Evolutionary conservation across 345 rosid genomes (phyloP).

Genomic region (Streptanthus diversifolius): DNA sequence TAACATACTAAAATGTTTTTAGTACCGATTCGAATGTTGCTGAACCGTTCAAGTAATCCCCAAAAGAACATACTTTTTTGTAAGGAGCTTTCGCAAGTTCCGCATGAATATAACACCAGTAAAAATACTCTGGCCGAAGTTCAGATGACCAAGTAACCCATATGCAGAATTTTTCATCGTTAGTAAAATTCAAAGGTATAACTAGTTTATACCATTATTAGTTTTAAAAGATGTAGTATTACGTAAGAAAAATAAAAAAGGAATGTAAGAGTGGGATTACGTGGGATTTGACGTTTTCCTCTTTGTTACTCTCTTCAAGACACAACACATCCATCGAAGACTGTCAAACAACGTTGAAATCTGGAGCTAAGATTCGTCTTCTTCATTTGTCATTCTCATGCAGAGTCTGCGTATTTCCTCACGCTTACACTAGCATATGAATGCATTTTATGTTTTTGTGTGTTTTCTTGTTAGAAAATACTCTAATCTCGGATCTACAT

Average conservation of each 20-base stretch:
- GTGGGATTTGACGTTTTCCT: conserved; percentile 57
- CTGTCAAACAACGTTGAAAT: conserved; percentile 57
- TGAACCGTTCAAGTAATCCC: background rate
- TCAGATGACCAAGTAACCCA: background rate
- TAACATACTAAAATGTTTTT: background rate
- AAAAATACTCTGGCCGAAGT: background rate
- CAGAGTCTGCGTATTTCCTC: conserved; percentile 34
- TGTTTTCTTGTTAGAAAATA: background rate
- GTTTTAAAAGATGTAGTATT: background rate
- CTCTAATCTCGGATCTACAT: background rate
- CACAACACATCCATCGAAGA: conserved; percentile 54
- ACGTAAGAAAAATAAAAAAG: background rate
- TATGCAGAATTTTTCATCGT: background rate
- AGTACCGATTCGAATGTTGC: background rate
- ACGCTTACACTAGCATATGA: conserved; percentile 19
- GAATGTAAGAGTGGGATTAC: conserved; percentile 36
- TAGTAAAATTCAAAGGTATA: background rate
- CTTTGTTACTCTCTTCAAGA: conserved; percentile 20
- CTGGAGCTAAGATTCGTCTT: conserved; percentile 72
- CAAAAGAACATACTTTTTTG: background rate
- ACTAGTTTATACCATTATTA: background rate
- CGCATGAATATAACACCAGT: background rate
- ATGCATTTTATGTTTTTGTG: background rate
- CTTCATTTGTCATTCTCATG: conserved; percentile 77
- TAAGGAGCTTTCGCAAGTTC: background rate